Evolutionary conservation across 805 yeast genomes (phyloP), one percentile per base, ranked within the genome.

Genomic region (Yamadazyma phyllophila): DNA sequence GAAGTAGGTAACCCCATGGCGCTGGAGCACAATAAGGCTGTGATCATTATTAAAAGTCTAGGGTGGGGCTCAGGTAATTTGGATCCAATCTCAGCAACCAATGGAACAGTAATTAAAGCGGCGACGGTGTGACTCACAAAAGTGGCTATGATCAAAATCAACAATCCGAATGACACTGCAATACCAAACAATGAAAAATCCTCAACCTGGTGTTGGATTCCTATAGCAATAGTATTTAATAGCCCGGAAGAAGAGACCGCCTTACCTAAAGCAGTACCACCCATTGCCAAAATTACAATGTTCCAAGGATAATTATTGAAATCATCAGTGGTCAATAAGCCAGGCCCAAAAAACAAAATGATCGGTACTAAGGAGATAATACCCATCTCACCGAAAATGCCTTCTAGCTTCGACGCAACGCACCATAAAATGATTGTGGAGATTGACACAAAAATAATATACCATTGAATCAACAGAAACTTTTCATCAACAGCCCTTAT

Each of bases 1-100:
- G 96, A 87, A 0, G 98, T 94, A 26, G 99, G 98, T 44, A 94
- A 71, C 1, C 97, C 98, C 98, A 94, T 94, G 2, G 98, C 99
- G 31, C 87, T 83, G 0, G 98, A 92, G 58, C 97, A 88, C 50
- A 94, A 70, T 50, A 80, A 63, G 2, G 82, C 83, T 44, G 79
- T 73, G 10, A 73, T 71, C 82, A 80, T 77, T 39, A 94, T 85
- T 54, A 94, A 70, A 38, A 92, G 60, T 51, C 90, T 77, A 30
- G 98, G 96, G 65, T 88, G 97, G 13, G 96, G 94, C 26, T 80
- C 81, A 2, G 81, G 74, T 62, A 87, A 63, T 34, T 80, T 71
- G 34, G 81, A 73, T n/a, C 98, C 99, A 46, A 94, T 84, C 58
- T 91, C 94, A 14, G 87, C 82, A 58, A 94, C 91, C 49, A 94